Evolutionary conservation across 2,329 filamentous ascomycete species (phyloP).

Genomic region (Xylaria sp.): DNA sequence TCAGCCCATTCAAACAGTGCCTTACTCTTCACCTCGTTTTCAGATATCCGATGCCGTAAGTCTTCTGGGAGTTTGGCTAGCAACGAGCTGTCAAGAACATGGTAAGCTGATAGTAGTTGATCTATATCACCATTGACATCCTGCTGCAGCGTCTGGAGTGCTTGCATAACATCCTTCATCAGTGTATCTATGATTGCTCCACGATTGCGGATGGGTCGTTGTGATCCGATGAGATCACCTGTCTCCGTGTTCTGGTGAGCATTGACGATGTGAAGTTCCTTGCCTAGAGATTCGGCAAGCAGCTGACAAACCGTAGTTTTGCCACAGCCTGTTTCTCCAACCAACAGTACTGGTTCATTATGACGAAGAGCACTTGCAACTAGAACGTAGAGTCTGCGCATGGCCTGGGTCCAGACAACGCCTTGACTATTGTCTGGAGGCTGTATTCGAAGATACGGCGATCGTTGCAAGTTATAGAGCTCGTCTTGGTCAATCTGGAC

Average conservation of each 20-base stretch:
- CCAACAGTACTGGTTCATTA: constrained; percentile 91
- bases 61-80: constrained; percentile 59
- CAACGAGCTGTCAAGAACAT: constrained; percentile 58
- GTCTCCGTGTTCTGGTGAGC: constrained; percentile 99
- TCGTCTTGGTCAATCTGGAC: constrained; percentile 78
- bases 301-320: constrained; percentile 98
- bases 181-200: constrained; percentile 75
- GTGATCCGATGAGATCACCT: constrained; percentile 94
- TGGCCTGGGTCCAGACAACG: constrained; percentile 94
- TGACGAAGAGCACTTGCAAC: constrained; percentile 88
- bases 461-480: constrained; percentile 73
- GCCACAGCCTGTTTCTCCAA: constrained; percentile 96
- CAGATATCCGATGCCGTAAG: constrained; percentile 58
- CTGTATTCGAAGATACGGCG: constrained; percentile 65
- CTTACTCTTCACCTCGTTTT: constrained; percentile 71
- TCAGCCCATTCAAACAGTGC: constrained; percentile 97
- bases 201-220: constrained; percentile 89
- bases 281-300: constrained; percentile 81
- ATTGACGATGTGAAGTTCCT: constrained; percentile 88
- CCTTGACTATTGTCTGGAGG: constrained; percentile 63
- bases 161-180: constrained; percentile 65
- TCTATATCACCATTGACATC: constrained; percentile 59
- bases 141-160: constrained; percentile 56
- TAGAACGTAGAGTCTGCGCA: constrained; percentile 89
- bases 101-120: constrained; percentile 68